These are phyloP conservation scores for Glycine soja DNA, from an alignment of 306 rosid genomes.

Conservation along the genomic window DNA sequence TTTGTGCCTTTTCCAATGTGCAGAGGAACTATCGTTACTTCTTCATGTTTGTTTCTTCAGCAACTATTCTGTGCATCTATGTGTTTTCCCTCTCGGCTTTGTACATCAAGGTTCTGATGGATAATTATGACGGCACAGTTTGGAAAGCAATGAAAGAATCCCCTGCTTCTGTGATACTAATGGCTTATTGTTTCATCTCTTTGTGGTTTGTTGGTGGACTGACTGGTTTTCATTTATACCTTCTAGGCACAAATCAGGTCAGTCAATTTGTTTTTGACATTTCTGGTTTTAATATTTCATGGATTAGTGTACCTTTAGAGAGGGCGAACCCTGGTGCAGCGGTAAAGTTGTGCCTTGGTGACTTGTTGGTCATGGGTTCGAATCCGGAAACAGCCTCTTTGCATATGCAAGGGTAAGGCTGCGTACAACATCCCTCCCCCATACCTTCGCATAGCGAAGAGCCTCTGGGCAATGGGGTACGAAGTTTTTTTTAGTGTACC, in stretches of 20 bases:
- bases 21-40: slow-evolving; percentile 91
- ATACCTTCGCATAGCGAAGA: too few species aligned
- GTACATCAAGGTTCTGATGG: slow-evolving; percentile 86
- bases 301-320: background rate
- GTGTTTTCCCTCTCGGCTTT: slow-evolving; percentile 84
- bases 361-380: too few species aligned
- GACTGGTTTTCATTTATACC: slow-evolving; percentile 92
- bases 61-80: slow-evolving; percentile 88
- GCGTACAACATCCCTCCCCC: too few species aligned
- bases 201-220: slow-evolving; percentile 97
- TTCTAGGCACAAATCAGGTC: slow-evolving; percentile 90
- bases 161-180: slow-evolving; percentile 83
- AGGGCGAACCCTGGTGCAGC: too few species aligned
- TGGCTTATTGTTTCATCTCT: slow-evolving; percentile 83
- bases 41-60: slow-evolving; percentile 88
- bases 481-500: slow-evolving; percentile 6
- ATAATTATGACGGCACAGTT: slow-evolving; percentile 64
- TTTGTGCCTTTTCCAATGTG: slow-evolving; percentile 48
- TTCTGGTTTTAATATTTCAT: slow-evolving; percentile 19
- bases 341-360: too few species aligned
- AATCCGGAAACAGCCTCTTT: too few species aligned
- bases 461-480: too few species aligned
- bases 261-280: slow-evolving; percentile 45
- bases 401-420: too few species aligned
- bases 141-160: slow-evolving; percentile 94